Percentiles rank a stretch among this genome's conserved stretches.
Conservation (phyloP, 106 monocot genomes). For the Dendrobium nobile region DNA sequence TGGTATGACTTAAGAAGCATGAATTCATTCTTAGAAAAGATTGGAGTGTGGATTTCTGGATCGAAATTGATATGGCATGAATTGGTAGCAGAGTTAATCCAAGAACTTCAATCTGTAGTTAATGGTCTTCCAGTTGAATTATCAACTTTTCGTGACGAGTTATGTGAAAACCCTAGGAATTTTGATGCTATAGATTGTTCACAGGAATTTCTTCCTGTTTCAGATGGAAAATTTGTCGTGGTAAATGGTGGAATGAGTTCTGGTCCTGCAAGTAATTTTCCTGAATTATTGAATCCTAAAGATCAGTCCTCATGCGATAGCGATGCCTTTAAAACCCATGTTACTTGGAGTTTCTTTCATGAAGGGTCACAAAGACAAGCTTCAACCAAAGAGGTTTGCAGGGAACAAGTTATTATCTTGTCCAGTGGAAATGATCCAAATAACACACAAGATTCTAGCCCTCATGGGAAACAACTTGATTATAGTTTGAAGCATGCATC, state of each 20-base stretch:
- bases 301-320: not conserved
- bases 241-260: not conserved
- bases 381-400: not conserved
- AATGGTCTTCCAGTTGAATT: conserved; percentile 5
- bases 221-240: not conserved
- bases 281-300: not conserved
- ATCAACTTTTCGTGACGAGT: not conserved
- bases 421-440: conserved; percentile 7
- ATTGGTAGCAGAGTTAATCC: conserved; percentile 33
- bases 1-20: conserved; percentile 51
- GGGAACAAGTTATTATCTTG: not conserved
- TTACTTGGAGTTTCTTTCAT: not conserved
- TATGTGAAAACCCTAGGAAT: not conserved
- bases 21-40: conserved; percentile 16
- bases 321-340: not conserved
- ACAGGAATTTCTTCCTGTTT: conserved; percentile 13
- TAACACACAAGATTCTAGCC: not conserved
- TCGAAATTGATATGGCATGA: conserved; percentile 20
- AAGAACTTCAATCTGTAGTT: conserved; percentile 28
- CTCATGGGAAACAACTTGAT: not conserved
- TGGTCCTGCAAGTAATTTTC: not conserved
- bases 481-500: not conserved
- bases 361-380: not conserved
- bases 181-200: conserved; percentile 8
- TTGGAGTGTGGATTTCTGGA: conserved; percentile 44